Conservation (phyloP, 2,329 filamentous ascomycete species). For the Xylariaceae sp. region DNA sequence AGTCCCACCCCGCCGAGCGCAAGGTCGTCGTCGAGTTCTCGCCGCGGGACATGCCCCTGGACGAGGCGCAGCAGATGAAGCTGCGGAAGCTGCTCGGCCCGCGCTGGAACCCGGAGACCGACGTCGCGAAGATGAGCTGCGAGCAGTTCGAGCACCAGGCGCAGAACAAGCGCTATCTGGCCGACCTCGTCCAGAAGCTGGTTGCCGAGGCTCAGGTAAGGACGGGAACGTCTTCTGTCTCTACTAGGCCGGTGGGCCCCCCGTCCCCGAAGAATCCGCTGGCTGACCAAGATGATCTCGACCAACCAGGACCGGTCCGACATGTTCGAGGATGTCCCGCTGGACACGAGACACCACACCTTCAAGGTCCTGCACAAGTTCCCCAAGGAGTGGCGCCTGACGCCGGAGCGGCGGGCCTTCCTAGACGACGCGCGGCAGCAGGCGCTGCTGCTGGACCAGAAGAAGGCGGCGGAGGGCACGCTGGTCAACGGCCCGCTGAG, state of each 20-base stretch:
- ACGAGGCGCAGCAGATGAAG: conserved; percentile 62
- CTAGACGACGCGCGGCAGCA: conserved; percentile 54
- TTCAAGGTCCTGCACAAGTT: conserved; percentile 62
- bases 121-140: conserved; percentile 81
- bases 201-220: conserved; percentile 65
- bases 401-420: conserved; percentile 56
- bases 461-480: conserved; percentile 43
- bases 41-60: conserved; percentile 64
- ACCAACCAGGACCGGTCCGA: conserved; percentile 58
- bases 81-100: conserved; percentile 79
- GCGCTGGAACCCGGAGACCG: conserved; percentile 79
- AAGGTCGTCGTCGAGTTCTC: conserved; percentile 94
- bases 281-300: no score
- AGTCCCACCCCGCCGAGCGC: conserved; percentile 79
- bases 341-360: conserved; percentile 81
- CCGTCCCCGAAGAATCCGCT: no score
- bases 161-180: conserved; percentile 94
- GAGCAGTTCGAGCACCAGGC: conserved; percentile 83
- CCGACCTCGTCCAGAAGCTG: conserved; percentile 66
- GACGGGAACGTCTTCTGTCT: no score
- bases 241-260: no score
- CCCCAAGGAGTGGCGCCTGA: conserved; percentile 77
- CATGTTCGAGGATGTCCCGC: conserved; percentile 78
- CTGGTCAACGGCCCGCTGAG: conserved; percentile 51
- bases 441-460: conserved; percentile 45